These are phyloP conservation scores for Solanum pinnatisectum DNA, from an alignment of 257 asterid species.

Conservation along the genomic window DNA sequence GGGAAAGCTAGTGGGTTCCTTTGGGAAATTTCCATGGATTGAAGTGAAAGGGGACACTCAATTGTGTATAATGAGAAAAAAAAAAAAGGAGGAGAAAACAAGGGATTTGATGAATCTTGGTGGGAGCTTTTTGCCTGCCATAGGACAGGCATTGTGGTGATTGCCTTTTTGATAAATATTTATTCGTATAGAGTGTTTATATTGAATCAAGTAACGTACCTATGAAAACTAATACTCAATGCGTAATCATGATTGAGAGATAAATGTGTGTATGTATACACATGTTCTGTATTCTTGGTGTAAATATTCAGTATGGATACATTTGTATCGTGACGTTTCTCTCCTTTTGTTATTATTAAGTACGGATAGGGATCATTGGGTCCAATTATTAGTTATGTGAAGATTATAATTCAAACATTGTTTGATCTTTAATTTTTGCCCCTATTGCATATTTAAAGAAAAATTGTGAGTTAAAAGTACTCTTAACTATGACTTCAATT, in stretches of 20 bases:
- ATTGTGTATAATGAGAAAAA: conserved; percentile 18
- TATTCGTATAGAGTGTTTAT: not conserved
- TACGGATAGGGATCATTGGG: not conserved
- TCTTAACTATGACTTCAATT: not conserved
- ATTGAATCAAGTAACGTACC: not conserved
- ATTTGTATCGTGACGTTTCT: not conserved
- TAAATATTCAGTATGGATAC: not conserved
- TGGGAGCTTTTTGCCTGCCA: conserved; percentile 62
- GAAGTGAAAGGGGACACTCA: conserved; percentile 18
- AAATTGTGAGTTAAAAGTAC: not conserved
- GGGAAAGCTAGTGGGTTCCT: conserved; percentile 10
- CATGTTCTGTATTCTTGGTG: not conserved
- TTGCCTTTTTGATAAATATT: not conserved
- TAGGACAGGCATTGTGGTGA: conserved; percentile 34
- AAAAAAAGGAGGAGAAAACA: not conserved
- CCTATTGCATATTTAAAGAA: not conserved
- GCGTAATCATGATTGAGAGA: not conserved
- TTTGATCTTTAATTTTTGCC: not conserved
- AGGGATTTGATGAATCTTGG: conserved; percentile 41
- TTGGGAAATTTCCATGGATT: conserved; percentile 2
- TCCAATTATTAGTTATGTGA: not conserved
- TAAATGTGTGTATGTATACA: not conserved
- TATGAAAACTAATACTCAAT: not conserved
- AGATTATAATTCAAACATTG: not conserved
- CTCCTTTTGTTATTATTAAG: not conserved